Evolutionary conservation across 2,329 filamentous ascomycete species (phyloP).

Genomic region (Huntiella savannae): DNA sequence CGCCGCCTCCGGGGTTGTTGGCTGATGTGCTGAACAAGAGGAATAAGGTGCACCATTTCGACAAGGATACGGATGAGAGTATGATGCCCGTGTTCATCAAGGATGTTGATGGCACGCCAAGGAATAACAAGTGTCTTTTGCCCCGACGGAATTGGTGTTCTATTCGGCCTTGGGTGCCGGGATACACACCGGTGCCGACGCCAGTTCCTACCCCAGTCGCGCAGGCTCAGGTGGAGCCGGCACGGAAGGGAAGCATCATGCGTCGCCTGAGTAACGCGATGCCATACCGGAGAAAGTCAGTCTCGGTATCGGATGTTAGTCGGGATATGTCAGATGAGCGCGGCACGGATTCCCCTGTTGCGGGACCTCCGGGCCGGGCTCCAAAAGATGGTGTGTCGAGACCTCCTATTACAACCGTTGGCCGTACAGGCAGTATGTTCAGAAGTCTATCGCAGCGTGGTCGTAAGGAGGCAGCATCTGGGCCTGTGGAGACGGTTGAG

Average conservation of each 20-base stretch:
- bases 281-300: constrained; percentile 7
- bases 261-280: constrained; percentile 24
- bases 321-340: neutral
- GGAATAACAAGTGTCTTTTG: constrained; percentile 80
- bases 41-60: constrained; percentile 61
- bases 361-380: neutral
- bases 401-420: constrained; percentile 27
- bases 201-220: constrained; percentile 30
- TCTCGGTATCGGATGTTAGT: constrained; percentile 17
- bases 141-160: constrained; percentile 92
- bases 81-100: constrained; percentile 88
- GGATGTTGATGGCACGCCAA: constrained; percentile 71
- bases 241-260: constrained; percentile 17
- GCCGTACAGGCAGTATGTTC: constrained; percentile 15
- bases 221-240: constrained; percentile 21
- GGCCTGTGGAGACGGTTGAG: neutral
- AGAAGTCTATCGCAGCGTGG: constrained; percentile 20
- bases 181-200: constrained; percentile 51
- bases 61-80: constrained; percentile 69
- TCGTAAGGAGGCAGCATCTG: neutral
- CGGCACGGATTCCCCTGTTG: neutral
- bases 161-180: constrained; percentile 68
- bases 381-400: constrained; percentile 17
- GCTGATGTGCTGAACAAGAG: constrained; percentile 85
- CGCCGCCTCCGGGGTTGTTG: constrained; percentile 70